phyloP scores from a whole-genome alignment of 768 basidiomycete genomes.

The Roridomyces roridus region DNA sequence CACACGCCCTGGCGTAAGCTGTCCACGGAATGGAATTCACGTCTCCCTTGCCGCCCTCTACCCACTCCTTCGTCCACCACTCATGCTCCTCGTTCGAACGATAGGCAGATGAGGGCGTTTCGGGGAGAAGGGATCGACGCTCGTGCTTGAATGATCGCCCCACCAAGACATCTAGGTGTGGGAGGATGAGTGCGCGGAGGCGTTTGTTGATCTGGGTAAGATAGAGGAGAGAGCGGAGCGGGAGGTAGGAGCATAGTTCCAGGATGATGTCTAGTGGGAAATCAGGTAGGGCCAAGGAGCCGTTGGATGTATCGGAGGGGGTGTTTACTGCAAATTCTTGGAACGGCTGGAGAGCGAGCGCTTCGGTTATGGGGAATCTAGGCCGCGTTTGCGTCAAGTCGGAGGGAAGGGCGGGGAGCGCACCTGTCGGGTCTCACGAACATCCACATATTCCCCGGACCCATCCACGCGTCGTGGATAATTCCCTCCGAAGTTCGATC shows the following conservation, averaged over 20 bases:
- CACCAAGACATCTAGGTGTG: background rate
- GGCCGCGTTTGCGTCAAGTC: background rate
- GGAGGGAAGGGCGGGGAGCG: too few species aligned
- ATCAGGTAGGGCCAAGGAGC: background rate
- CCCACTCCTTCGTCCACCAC: background rate
- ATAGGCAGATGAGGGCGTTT: background rate
- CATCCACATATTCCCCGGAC: background rate
- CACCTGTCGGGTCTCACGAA: conserved; percentile 1
- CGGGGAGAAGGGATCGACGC: background rate
- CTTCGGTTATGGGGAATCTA: background rate
- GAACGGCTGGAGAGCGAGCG: background rate
- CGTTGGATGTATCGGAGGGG: too few species aligned
- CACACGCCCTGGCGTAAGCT: background rate
- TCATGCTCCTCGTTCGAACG: background rate
- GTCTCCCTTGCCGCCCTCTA: background rate
- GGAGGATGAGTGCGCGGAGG: background rate
- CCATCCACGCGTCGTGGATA: background rate
- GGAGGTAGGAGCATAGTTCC: background rate
- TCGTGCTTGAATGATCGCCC: background rate
- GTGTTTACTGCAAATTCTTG: background rate
- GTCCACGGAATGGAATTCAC: background rate
- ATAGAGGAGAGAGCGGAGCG: background rate
- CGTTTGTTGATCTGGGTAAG: background rate
- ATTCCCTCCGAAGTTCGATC: background rate
- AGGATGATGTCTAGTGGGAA: background rate